Evolutionary conservation across 768 basidiomycete genomes (phyloP).

Genomic region (Calvatia gigantea): DNA sequence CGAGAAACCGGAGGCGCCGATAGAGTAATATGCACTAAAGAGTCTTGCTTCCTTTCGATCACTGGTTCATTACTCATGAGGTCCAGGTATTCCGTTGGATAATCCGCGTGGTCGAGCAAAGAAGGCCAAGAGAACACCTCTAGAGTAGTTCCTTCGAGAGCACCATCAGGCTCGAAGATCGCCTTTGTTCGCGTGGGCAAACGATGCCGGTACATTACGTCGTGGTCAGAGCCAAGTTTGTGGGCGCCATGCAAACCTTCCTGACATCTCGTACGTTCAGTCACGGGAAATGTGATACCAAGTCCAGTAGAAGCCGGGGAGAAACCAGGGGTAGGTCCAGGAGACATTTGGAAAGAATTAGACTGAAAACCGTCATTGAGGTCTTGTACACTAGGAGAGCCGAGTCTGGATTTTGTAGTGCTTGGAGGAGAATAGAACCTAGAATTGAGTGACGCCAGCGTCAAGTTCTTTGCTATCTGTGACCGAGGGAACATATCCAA

Average conservation of each 20-base stretch:
- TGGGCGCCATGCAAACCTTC: neutral
- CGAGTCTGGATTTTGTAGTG: neutral
- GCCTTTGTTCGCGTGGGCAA: neutral
- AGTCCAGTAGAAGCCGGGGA: conserved; percentile 3
- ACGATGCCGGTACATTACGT: neutral
- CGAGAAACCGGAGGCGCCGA: neutral
- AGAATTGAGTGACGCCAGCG: conserved; percentile 28
- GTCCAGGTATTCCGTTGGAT: conserved; percentile 15
- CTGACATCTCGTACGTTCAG: neutral
- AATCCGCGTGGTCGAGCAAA: conserved; percentile 17
- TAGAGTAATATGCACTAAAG: neutral
- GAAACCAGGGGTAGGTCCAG: neutral
- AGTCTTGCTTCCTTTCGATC: neutral
- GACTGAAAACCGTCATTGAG: conserved; percentile 8
- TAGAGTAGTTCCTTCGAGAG: neutral
- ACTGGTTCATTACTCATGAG: conserved; percentile 1
- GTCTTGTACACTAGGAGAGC: neutral
- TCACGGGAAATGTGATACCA: conserved; percentile 4
- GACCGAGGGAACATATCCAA: neutral
- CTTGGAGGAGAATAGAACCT: conserved; percentile 14
- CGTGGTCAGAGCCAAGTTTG: neutral
- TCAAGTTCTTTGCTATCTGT: conserved; percentile 13
- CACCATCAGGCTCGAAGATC: neutral
- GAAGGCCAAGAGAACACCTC: conserved; percentile 16
- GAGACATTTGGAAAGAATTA: conserved; percentile 1